Base-by-base conservation (phyloP, 805 yeast genomes). In the Candida yuanshanica region DNA sequence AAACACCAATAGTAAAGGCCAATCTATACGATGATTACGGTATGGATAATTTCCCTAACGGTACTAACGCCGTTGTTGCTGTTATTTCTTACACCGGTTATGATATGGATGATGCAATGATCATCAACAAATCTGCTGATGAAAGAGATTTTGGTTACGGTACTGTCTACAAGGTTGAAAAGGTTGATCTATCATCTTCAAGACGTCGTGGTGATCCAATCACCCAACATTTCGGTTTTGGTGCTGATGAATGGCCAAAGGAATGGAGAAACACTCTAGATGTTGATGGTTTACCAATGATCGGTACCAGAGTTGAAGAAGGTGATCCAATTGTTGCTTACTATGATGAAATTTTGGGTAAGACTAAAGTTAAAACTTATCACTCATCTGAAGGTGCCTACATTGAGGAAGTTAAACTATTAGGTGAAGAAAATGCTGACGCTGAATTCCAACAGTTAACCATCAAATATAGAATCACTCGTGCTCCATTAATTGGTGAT, bases 71-170 rank as follows among this genome's bases (percentile, higher is more conserved):
- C 3, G 96, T 93, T 45, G 99, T 93, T 49, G 99, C 99, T 0
- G 99, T 93, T 53, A 93, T 93, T 59, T 90, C 99, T 0, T 93
- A 93, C 64, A 93, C 99, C 1, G 99, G 99, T 54, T 93, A 93
- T 61, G 99, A 93, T 85, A 93, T 93, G 98, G 99, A 93, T 69
- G 99, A 93, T 66, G 99, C 99, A 60, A 91, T 93, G 98, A 93
- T 93, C 58, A 78, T 93, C 53, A 93, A 93, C 66, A 93, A 93
- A 65, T 85, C 95, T 38, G 97, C 98, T 0, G 95, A 90, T 56
- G 99, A 93, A 68, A 78, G 99, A 64, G 99, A 99, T 1, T 93
- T 93, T 51, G 98, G 95, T 16, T 91, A 93, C 56, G 99, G 99
- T 67, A 86, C 95, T 8, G 95, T 93, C 50, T 89, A 86, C 68